A percentile compares a stretch with the other conserved stretches of the same genome.
Conservation (phyloP, 2,329 filamentous ascomycete genomes). For the Alternaria infectoria region DNA sequence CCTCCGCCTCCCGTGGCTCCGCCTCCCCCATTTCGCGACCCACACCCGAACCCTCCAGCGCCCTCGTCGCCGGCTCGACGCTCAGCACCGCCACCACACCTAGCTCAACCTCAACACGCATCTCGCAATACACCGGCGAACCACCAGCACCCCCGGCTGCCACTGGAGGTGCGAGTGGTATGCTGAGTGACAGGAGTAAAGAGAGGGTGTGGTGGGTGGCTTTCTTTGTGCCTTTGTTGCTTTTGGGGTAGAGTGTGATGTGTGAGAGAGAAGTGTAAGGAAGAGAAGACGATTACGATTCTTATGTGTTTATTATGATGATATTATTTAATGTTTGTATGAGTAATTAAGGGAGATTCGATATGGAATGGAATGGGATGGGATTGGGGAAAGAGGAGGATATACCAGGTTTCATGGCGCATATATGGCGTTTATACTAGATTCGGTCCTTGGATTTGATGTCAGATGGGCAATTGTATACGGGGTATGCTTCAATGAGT, state of each 20-base stretch:
- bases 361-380: background rate
- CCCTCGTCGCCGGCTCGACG: slow-evolving; percentile 12
- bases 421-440: background rate
- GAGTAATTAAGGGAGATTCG: background rate
- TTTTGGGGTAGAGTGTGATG: background rate
- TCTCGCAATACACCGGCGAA: slow-evolving; percentile 21
- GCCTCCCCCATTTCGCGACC: slow-evolving; percentile 9
- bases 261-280: background rate
- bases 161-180: slow-evolving; percentile 19
- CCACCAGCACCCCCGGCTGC: slow-evolving; percentile 43
- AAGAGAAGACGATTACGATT: slow-evolving; percentile 7
- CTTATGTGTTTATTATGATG: slow-evolving; percentile 6
- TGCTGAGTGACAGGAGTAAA: slow-evolving; percentile 12
- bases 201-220: slow-evolving; percentile 43
- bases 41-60: slow-evolving; percentile 8
- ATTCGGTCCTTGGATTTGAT: background rate
- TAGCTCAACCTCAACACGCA: slow-evolving; percentile 19
- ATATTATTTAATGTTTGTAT: slow-evolving; percentile 1
- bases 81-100: slow-evolving; percentile 18
- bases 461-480: background rate
- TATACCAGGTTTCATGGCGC: slow-evolving; percentile 7
- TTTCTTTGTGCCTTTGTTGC: slow-evolving; percentile 28
- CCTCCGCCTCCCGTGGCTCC: slow-evolving; percentile 9
- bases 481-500: background rate
- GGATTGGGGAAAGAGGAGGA: background rate